A percentile compares a stretch with the other conserved stretches of the same genome.
phyloP scores from a whole-genome alignment of 2,329 filamentous ascomycete genomes.

The Colletotrichum gigasporum region DNA sequence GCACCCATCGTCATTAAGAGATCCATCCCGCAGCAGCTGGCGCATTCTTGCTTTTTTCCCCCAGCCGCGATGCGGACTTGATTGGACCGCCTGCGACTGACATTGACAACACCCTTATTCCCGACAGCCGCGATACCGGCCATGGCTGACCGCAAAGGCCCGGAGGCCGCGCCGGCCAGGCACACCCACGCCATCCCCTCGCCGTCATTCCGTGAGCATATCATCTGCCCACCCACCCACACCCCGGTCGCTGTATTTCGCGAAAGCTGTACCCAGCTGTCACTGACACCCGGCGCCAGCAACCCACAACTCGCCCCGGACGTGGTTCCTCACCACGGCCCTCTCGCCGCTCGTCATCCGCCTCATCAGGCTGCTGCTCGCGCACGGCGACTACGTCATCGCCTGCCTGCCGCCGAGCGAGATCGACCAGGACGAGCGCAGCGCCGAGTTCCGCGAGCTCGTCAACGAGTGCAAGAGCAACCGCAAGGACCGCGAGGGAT shows the following conservation, averaged over 20 bases:
- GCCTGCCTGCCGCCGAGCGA: slow-evolving; percentile 83
- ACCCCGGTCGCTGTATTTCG: slow-evolving; percentile 30
- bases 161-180: slow-evolving; percentile 23
- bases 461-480: slow-evolving; percentile 73
- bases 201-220: slow-evolving; percentile 61
- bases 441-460: slow-evolving; percentile 82
- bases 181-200: slow-evolving; percentile 50
- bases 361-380: slow-evolving; percentile 81
- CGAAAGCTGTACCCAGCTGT: neutral
- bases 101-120: neutral
- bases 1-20: neutral
- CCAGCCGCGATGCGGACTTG: neutral
- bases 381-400: slow-evolving; percentile 91
- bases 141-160: slow-evolving; percentile 32
- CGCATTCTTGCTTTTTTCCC: neutral
- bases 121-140: slow-evolving; percentile 7
- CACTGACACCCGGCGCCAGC: slow-evolving; percentile 51
- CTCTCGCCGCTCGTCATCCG: slow-evolving; percentile 87
- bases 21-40: neutral
- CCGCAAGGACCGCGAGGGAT: slow-evolving; percentile 75
- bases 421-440: slow-evolving; percentile 79
- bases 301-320: slow-evolving; percentile 79
- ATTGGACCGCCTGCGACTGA: neutral
- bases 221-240: slow-evolving; percentile 41
- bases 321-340: slow-evolving; percentile 92